A percentile compares a stretch with the other conserved stretches of the same genome.
These are phyloP conservation scores for Syzygium aqueum DNA, from an alignment of 345 rosid genomes.

Conservation along the genomic window DNA sequence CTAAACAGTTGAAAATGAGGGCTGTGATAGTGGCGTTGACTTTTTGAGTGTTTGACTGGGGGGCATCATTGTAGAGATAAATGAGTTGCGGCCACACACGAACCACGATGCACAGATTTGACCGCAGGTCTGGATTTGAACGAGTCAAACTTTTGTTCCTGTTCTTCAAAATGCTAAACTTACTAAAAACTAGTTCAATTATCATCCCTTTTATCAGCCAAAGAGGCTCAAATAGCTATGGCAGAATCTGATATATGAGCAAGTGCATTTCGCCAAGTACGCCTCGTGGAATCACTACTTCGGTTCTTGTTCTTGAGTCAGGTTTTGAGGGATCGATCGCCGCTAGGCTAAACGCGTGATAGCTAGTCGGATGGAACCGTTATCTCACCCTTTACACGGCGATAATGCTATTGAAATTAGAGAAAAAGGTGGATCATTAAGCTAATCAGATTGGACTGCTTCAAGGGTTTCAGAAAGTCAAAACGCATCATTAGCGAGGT, in stretches of 20 bases:
- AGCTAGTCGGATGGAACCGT: background rate
- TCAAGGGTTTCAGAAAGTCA: background rate
- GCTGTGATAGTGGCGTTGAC: background rate
- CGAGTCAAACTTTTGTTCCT: background rate
- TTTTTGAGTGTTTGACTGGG: background rate
- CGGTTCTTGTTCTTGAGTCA: background rate
- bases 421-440: background rate
- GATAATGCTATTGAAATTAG: background rate
- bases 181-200: background rate
- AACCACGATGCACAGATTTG: background rate
- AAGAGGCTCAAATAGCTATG: background rate
- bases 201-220: background rate
- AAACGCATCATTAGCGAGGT: background rate
- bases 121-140: background rate
- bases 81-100: background rate
- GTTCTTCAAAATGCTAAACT: background rate
- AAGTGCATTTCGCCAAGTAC: background rate
- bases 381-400: background rate
- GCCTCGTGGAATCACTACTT: background rate
- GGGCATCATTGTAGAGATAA: background rate
- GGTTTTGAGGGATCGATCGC: background rate
- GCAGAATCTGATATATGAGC: background rate
- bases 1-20: background rate
- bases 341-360: background rate
- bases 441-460: background rate